Conservation (phyloP, 2,329 filamentous ascomycete species). For the Macroventuria anomochaeta region DNA sequence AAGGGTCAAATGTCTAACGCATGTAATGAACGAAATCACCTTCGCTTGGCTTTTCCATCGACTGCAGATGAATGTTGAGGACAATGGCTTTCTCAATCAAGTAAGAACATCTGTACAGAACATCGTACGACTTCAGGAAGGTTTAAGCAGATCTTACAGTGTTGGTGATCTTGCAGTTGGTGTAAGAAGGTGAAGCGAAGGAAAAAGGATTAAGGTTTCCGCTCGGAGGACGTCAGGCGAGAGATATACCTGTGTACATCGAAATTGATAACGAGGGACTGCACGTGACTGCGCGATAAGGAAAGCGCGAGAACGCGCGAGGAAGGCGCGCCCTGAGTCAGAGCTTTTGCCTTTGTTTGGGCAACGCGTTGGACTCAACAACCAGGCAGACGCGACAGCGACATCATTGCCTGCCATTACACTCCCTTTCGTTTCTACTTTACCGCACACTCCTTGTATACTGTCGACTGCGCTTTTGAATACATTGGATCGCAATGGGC, state of each 20-base stretch:
- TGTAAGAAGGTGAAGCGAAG: slow-evolving; percentile 11
- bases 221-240: not conserved
- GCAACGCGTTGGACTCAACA: slow-evolving; percentile 1
- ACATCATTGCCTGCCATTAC: not conserved
- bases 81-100: not conserved
- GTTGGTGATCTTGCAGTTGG: not conserved
- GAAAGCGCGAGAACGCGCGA: slow-evolving; percentile 2
- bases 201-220: not conserved
- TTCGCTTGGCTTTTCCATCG: not conserved
- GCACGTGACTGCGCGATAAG: slow-evolving; percentile 19
- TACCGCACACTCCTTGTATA: not conserved
- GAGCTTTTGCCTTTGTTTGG: slow-evolving; percentile 12
- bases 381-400: slow-evolving; percentile 14
- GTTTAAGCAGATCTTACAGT: not conserved
- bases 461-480: not conserved
- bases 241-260: not conserved
- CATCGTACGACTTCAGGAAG: not conserved
- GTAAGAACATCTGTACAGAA: not conserved
- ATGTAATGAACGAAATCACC: not conserved
- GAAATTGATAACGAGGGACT: not conserved
- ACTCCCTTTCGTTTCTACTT: not conserved
- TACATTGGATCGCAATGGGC: slow-evolving; percentile 9
- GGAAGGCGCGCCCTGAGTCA: slow-evolving; percentile 12
- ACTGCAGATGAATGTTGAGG: slow-evolving; percentile 2
- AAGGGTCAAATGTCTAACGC: not conserved